Base-by-base conservation (phyloP, 2,329 filamentous ascomycete species). In the Myriosclerotinia duriaeana region DNA sequence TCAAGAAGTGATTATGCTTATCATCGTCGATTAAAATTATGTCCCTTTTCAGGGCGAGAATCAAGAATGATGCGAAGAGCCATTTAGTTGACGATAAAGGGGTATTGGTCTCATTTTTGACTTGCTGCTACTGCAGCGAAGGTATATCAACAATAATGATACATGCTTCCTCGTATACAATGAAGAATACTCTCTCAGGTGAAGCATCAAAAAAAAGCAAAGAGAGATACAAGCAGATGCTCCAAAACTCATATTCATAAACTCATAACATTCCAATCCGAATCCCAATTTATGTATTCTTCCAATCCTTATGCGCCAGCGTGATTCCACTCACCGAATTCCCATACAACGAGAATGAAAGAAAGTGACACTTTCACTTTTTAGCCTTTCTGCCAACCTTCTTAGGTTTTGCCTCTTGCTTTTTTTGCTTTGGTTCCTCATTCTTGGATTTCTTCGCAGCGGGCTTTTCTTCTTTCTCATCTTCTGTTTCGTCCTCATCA, bases 391-490 rank as follows among this genome's bases (percentile, higher is more conserved):
- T 62, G 26, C 48, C 46, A 50, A 42, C 42, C 2, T 67, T 50
- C 12, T 65, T 42, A 8, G 61, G 42, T 6, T 20, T 30, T 14
- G 30, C 44, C 63, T 59, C 59, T 46, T 46, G 17, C 26, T 26
- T 46, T 20, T 34, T 30, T 17, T 54, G 17, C 8, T 46, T 64
- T 46, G 38, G 20, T 38, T 46, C 40, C 12, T 46, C 9, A 22
- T 64, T 64, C 46, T 59, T 58, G 26, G 42, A 40, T 40, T 60
- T 65, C 53, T 65, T 66, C 6, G 42, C 22, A 9, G 56, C 38
- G 5, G 56, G 64, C 26, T 66, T 62, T n/a, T 62, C 30, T 44
- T 62, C 48, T 20, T 38, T 20, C 8, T 46, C 64, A 9, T 22
- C 11, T 6, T 14, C 38, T n/a, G n/a, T n/a, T 22, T 40, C 56